Evolutionary conservation across 805 yeast genomes (phyloP).

Genomic region (Dipodascus geniculatus): DNA sequence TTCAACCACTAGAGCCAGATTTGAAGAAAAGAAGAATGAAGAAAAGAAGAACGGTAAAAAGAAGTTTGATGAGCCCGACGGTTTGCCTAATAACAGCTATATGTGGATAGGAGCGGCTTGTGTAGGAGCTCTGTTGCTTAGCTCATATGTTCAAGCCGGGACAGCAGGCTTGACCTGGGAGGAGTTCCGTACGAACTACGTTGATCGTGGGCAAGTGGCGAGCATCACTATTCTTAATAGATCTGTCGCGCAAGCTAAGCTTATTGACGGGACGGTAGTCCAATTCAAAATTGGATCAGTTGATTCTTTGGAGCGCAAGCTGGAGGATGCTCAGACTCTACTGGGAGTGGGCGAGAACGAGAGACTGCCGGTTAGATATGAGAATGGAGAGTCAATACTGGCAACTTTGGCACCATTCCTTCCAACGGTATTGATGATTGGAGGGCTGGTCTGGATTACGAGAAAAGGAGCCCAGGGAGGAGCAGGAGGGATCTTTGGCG

Average conservation of each 20-base stretch:
- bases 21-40: not conserved
- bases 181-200: constrained; percentile 65
- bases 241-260: constrained; percentile 41
- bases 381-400: constrained; percentile 55
- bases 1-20: not conserved
- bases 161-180: constrained; percentile 72
- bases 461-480: constrained; percentile 42
- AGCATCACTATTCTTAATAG: constrained; percentile 68
- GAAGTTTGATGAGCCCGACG: not conserved
- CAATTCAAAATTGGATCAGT: constrained; percentile 77
- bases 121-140: not conserved
- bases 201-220: constrained; percentile 69
- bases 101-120: constrained; percentile 6
- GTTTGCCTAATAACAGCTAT: constrained; percentile 1
- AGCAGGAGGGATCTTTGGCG: constrained; percentile 67
- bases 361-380: constrained; percentile 72
- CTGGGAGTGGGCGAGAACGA: constrained; percentile 47
- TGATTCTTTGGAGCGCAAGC: constrained; percentile 72
- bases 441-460: constrained; percentile 77
- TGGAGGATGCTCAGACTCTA: constrained; percentile 66
- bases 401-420: constrained; percentile 59
- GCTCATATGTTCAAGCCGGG: constrained; percentile 2
- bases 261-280: constrained; percentile 23
- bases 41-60: not conserved
- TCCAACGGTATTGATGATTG: constrained; percentile 84